Evolutionary conservation across 129 eudicot genomes (phyloP), one percentile per base, ranked within the genome.

Genomic region (Saussurea involucrata): DNA sequence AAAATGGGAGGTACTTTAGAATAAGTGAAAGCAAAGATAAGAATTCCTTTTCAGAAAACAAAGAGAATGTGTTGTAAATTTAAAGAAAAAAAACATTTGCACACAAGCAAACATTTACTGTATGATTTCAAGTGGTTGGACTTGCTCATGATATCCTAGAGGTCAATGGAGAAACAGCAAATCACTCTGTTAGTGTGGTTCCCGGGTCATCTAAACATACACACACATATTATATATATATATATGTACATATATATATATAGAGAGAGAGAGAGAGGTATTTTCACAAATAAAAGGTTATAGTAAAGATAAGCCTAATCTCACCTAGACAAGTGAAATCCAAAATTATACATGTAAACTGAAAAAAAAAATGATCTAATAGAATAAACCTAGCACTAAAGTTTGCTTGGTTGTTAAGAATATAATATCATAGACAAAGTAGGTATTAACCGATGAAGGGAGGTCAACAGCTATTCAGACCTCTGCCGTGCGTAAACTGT

Each of bases 401-500:
- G 12, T 20, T 71, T 71, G n/a, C 33, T 71, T 29, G 66, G 63
- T 63, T 64, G 46, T 42, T 60, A 22, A 29, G 11, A 34, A 44
- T 71, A 29, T 8, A 72, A 63, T n/a, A 31, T 22, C 24, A 72
- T 29, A 69, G 36, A 82, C 33, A 76, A 71, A 76, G 57, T 25
- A 33, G 77, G 82, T 55, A 77, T 77, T 49, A 76, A 81, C 81
- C 67, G 22, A 63, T 73, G 65, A 34, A 65, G 63, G 49, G 63
- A 74, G 40, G 71, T 42, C 71, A 73, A 66, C 69, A 90, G 81
- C 80, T 69, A 82, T 28, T 84, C 90, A 27, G 68, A 95, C 99
- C 99, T 95, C 97, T 72, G 74, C 68, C 25, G 82, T 84, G 77
- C 84, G 82, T 78, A 84, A 83, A 75, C 76, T 73, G 60, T 36